Conservation (phyloP, 192 early-diverging fungal genomes). For the Coemansia sp. region DNA sequence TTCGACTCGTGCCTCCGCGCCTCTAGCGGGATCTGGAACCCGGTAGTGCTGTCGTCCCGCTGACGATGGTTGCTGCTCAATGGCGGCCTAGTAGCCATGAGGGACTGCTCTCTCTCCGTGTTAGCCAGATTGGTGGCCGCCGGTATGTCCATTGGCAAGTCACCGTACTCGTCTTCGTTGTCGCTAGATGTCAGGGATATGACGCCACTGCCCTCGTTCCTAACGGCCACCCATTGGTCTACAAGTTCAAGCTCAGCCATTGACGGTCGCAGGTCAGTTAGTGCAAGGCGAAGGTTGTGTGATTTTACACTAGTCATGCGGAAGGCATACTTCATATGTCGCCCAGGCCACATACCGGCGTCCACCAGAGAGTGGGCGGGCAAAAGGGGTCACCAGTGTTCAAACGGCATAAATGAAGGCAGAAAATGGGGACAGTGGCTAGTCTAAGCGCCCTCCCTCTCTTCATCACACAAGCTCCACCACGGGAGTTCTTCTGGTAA, state of each 20-base stretch:
- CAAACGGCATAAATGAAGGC: not conserved
- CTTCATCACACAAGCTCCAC: not conserved
- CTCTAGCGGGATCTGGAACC: constrained; percentile 17
- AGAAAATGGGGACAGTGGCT: not conserved
- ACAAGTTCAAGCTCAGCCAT: constrained; percentile 12
- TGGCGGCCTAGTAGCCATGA: not conserved
- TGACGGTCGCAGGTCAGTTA: not conserved
- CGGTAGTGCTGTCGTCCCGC: not conserved
- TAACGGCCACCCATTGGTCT: constrained; percentile 53
- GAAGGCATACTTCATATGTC: not conserved
- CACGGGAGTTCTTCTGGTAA: not conserved
- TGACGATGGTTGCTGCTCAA: not conserved
- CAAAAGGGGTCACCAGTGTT: not conserved
- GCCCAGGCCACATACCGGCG: not conserved
- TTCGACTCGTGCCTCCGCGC: constrained; percentile 1
- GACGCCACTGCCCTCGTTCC: constrained; percentile 47
- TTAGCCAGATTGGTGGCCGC: not conserved
- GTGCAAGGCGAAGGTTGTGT: not conserved
- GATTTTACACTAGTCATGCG: not conserved
- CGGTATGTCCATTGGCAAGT: constrained; percentile 8
- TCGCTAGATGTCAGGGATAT: constrained; percentile 52
- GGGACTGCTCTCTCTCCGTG: not conserved
- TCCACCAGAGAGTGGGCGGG: not conserved
- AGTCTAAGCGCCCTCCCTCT: not conserved
- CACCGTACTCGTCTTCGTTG: constrained; percentile 33